These are phyloP conservation scores for Tephrocybe sp. DNA, from an alignment of 768 basidiomycete genomes.

Conservation along the genomic window DNA sequence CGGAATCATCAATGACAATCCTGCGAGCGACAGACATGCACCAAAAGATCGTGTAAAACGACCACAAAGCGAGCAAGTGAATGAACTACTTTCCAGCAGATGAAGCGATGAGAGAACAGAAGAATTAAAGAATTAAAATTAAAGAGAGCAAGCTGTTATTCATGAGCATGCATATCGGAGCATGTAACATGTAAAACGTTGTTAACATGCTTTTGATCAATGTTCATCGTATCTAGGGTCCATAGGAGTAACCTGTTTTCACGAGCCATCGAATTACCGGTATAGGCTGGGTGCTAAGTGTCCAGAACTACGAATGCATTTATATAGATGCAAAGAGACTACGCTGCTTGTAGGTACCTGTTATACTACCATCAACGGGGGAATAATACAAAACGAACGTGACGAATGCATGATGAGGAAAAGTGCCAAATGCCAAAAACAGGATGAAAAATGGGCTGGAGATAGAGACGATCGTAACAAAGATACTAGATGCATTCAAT, in stretches of 20 bases:
- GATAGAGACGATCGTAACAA: conserved; percentile 18
- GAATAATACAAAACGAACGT: conserved; percentile 19
- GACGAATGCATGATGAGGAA: conserved; percentile 12
- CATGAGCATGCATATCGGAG: neutral
- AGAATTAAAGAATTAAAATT: no score
- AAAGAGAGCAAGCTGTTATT: no score
- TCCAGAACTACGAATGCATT: conserved; percentile 14
- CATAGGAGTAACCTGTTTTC: neutral
- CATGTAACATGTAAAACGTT: no score
- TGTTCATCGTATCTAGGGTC: neutral
- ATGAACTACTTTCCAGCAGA: no score
- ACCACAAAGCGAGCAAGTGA: neutral
- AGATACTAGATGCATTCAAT: conserved; percentile 28
- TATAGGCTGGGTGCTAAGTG: neutral
- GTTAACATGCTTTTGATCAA: no score
- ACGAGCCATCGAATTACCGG: neutral
- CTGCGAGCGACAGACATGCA: neutral
- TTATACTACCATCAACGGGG: conserved; percentile 17
- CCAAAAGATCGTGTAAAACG: neutral
- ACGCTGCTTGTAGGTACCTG: conserved; percentile 17
- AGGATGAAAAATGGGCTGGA: neutral
- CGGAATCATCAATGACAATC: neutral
- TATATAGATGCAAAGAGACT: conserved; percentile 15
- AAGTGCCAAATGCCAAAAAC: conserved; percentile 12
- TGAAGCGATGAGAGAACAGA: no score